Evolutionary conservation across 116 monocot genomes (phyloP), one percentile per base, ranked within the genome.

Genomic region (Phalaenopsis hybrid): DNA sequence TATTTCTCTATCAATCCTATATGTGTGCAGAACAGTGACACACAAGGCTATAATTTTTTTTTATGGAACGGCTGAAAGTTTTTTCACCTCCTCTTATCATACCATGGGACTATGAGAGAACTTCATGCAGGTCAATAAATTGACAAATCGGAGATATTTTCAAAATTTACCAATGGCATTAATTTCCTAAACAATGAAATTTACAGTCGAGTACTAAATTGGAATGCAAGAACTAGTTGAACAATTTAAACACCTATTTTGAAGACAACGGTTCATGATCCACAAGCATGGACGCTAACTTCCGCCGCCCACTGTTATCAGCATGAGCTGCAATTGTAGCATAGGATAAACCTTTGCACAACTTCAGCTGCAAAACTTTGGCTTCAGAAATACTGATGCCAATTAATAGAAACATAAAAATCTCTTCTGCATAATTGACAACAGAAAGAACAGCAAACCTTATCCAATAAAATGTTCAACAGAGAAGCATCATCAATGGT

Each of bases 261-360:
- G 93, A 94, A 76, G 88, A 83, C 49, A 78, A 90, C 51, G 92
- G 92, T 72, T 99, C 99, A 83, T 99, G 92, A 78, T 95, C 92
- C 78, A 99, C 89, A 85, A 95, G 91, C 91, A 95, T 85, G 33
- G 95, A 94, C 74, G 95, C 92, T 79, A 99, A 83, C 81, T 95
- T 99, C 74, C 95, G 88, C 49, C 93, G 84, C 44, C 94, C 92
- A 78, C 72, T 84, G 68, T 86, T 92, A 84, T 99, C 95, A 68
- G 99, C 95, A 92, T 99, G 95, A 77, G 92, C 95, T 79, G 99
- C 95, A 78, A 99, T 89, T 63, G 92, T 85, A 25, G 99, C 99
- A 89, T 91, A 99, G 21, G 99, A 99, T 82, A 99, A 91, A 74
- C 91, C 90, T 86, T 92, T 95, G 86, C 95, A 99, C 76, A 95